Base-by-base conservation (phyloP, 2,329 filamentous ascomycete genomes). In the Whalleya microplaca region DNA sequence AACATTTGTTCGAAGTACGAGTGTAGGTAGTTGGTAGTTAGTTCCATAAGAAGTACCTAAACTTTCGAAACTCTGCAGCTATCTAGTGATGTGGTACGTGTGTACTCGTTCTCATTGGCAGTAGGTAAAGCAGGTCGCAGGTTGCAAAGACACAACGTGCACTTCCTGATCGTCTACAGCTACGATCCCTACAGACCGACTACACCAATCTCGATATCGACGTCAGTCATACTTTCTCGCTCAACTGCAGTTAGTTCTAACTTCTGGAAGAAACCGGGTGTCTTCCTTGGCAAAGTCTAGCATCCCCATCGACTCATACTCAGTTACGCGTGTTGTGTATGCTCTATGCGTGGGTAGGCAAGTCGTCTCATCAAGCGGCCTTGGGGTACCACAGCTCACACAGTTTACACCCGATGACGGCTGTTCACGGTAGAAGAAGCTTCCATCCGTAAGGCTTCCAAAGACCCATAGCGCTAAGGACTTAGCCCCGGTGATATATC, bases 391-490 rank as follows among this genome's bases (percentile, higher is more conserved):
- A 56, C 54, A 43, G 53, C 48, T 52, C 18, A 27, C 41, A 50
- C n/a, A 41, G 32, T 45, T n/a, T 54, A 50, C 50, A 51, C 52
- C 55, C 55, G 55, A 54, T 50, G 49, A 54, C 59, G 52, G 49
- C 56, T 53, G 32, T 45, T 56, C 53, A 52, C 60, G 58, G 60
- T 56, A 21, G 58, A 47, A 51, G 51, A 48, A 53, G 50, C 48
- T 61, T 43, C 7, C 55, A 52, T 37, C 32, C 32, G 47, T 58
- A 61, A 61, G 60, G 57, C 58, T 61, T 61, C 57, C 55, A 55
- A 52, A 52, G 44, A 41, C 60, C 57, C 52, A 56, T 57, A 55
- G 14, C 47, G 45, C 55, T 58, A 50, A 58, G 29, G 29, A 40
- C 49, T 45, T 48, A 40, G 52, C 60, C 55, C 60, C 57, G 58